A percentile compares a stretch with the other conserved stretches of the same genome.
Evolutionary conservation across 192 early-diverging fungal genomes (phyloP).

Genomic region (Umbelopsis sp.): DNA sequence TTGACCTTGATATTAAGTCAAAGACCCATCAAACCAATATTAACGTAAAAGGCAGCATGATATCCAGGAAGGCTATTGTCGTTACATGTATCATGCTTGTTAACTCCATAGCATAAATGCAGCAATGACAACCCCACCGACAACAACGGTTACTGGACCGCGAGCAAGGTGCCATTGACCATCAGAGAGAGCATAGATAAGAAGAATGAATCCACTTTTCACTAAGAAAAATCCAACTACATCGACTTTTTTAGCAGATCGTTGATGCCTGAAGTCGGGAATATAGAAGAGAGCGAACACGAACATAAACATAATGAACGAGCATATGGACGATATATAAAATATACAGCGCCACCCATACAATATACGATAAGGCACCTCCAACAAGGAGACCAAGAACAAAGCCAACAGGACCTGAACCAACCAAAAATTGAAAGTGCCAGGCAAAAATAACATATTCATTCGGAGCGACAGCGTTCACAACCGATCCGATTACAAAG

Average conservation of each 20-base stretch:
- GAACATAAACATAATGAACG: constrained; percentile 29
- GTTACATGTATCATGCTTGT: constrained; percentile 42
- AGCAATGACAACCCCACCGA: constrained; percentile 36
- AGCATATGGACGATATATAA: constrained; percentile 42
- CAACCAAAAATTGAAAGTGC: constrained; percentile 32
- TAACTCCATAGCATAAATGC: constrained; percentile 45
- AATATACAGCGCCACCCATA: constrained; percentile 44
- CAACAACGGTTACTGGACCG: constrained; percentile 30
- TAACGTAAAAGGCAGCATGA: constrained; percentile 17
- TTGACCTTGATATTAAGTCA: no score
- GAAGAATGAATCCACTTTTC: constrained; percentile 25
- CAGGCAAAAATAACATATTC: constrained; percentile 41
- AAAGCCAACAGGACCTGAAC: not conserved
- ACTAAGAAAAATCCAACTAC: constrained; percentile 34
- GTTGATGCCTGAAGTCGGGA: constrained; percentile 29
- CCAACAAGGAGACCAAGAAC: constrained; percentile 36
- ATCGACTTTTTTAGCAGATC: constrained; percentile 37
- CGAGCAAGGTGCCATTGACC: constrained; percentile 35
- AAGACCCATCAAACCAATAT: not conserved
- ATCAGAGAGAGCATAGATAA: constrained; percentile 40
- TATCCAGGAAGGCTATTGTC: constrained; percentile 21
- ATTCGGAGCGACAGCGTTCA: constrained; percentile 38
- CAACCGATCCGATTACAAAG: constrained; percentile 34
- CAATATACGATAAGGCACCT: constrained; percentile 36
- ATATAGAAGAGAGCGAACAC: constrained; percentile 35